Base-by-base conservation (phyloP, 2,329 filamentous ascomycete species). In the Fusarium nygamai region DNA sequence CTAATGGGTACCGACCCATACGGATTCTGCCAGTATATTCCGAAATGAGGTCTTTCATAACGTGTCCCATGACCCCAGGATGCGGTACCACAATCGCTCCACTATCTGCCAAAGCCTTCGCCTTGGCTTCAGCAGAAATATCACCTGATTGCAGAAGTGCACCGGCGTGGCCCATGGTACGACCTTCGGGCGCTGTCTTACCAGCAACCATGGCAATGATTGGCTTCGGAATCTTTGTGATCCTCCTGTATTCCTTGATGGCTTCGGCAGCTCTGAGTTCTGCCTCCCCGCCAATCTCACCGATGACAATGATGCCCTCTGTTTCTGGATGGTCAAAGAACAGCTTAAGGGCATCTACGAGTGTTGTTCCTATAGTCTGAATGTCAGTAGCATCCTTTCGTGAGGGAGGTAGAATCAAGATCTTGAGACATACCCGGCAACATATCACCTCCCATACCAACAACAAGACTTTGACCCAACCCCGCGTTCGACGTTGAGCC, bases 371-470 rank as follows among this genome's bases (percentile, higher is more conserved):
- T 70, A 6, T 8, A 33, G 13, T 1, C 2, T 2, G 2, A 4
- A 39, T 51, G 34, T 61, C 0, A 61, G 58, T 2, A 61, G 6
- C 6, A 3, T 24, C 6, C 14, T 48, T 14, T 7, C 19, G 6
- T 11, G 16, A 17, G 3, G 5, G 11, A 3, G n/a, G 17, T n/a
- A 24, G 8, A 31, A 24, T 38, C 20, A 12, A 50, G 19, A 38
- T 12, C 33, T 5, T 12, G n/a, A 19, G 8, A 17, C 19, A 2
- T 71, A 83, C 92, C 92, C 1, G 92, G 91, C 64, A 94, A 84
- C 41, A 93, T 87, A 78, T 95, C 93, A 4, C 93, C 93, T 5
- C 93, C 93, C 85, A 95, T 92, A 20, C 92, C 93, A 56, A 95
- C 91, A 50, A 92, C 93, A 10, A 95, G 84, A 77, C 92, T 94